Conservation (phyloP, 2,329 filamentous ascomycete genomes). For the Ploettnerulaceae sp. region DNA sequence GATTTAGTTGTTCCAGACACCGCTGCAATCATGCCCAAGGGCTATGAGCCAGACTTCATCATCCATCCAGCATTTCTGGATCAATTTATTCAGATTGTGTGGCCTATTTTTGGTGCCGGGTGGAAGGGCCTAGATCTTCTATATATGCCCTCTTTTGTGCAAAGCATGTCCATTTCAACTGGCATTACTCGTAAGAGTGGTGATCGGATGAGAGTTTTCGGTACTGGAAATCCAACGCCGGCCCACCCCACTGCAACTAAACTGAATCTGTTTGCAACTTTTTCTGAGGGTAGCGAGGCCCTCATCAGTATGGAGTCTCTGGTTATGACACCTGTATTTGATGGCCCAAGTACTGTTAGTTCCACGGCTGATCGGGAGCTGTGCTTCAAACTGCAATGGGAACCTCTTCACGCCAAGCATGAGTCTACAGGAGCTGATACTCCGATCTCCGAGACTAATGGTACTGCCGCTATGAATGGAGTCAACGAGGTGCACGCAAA, state of each 20-base stretch:
- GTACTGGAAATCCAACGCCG: conserved; percentile 32
- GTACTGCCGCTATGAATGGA: background rate
- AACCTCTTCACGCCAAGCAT: conserved; percentile 29
- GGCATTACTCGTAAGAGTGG: conserved; percentile 32
- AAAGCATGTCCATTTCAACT: conserved; percentile 37
- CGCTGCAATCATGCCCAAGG: conserved; percentile 40
- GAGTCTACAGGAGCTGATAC: background rate
- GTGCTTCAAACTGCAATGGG: conserved; percentile 46
- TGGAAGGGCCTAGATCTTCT: conserved; percentile 34
- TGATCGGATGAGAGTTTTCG: conserved; percentile 36
- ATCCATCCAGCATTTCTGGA: conserved; percentile 46
- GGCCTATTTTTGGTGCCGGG: conserved; percentile 36
- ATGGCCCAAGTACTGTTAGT: conserved; percentile 31
- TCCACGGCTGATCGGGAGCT: conserved; percentile 36
- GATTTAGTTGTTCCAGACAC: conserved; percentile 42
- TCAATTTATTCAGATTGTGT: conserved; percentile 40
- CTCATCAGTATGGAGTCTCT: conserved; percentile 37
- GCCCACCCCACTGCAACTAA: conserved; percentile 36
- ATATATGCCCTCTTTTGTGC: conserved; percentile 41
- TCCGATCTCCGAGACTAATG: background rate
- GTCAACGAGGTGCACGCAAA: background rate
- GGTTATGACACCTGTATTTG: conserved; percentile 39
- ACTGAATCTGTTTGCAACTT: conserved; percentile 37
- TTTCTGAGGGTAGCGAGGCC: conserved; percentile 30
- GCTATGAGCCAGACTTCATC: conserved; percentile 40